A percentile compares a stretch with the other conserved stretches of the same genome.
phyloP scores from a whole-genome alignment of 1,284 basidiomycete genomes.

The Agroathelia rolfsii region DNA sequence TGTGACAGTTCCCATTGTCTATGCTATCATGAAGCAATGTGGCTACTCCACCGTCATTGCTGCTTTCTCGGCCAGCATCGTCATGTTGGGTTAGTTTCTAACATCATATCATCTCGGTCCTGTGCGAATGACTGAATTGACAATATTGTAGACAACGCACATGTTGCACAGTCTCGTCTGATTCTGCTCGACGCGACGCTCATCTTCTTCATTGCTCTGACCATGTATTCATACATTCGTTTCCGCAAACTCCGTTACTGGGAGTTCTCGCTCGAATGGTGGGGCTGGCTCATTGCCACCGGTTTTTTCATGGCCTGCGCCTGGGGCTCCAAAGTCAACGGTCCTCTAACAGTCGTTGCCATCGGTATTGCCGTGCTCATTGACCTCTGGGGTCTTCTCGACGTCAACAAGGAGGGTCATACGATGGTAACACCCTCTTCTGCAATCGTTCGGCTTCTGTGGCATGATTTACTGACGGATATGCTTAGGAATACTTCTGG shows the following conservation, averaged over 20 bases:
- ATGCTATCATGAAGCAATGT: conserved; percentile 95
- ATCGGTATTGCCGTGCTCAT: conserved; percentile 88
- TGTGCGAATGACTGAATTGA: not conserved
- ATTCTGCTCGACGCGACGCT: conserved; percentile 93
- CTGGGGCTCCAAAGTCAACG: conserved; percentile 98
- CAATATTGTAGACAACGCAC: conserved; percentile 76
- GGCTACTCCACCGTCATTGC: conserved; percentile 88
- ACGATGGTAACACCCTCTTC: conserved; percentile 52
- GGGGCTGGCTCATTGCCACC: conserved; percentile 88
- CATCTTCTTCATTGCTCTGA: conserved; percentile 92
- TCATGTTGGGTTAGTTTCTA: conserved; percentile 71
- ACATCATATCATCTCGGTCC: conserved; percentile 2
- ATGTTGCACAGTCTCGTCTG: conserved; percentile 90
- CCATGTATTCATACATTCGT: conserved; percentile 90
- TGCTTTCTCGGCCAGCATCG: conserved; percentile 76
- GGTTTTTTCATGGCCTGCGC: conserved; percentile 92
- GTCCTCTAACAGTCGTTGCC: conserved; percentile 83
- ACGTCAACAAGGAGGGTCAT: conserved; percentile 75
- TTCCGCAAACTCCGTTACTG: conserved; percentile 93
- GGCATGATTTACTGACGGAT: conserved; percentile 6
- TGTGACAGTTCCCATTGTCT: conserved; percentile 85
- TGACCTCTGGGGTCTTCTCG: conserved; percentile 93
- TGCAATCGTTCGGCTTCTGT: not conserved
- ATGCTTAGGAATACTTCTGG: conserved; percentile 73
- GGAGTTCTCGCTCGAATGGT: conserved; percentile 89